Base-by-base conservation (phyloP, 345 rosid genomes). In the Syzygium grande region DNA sequence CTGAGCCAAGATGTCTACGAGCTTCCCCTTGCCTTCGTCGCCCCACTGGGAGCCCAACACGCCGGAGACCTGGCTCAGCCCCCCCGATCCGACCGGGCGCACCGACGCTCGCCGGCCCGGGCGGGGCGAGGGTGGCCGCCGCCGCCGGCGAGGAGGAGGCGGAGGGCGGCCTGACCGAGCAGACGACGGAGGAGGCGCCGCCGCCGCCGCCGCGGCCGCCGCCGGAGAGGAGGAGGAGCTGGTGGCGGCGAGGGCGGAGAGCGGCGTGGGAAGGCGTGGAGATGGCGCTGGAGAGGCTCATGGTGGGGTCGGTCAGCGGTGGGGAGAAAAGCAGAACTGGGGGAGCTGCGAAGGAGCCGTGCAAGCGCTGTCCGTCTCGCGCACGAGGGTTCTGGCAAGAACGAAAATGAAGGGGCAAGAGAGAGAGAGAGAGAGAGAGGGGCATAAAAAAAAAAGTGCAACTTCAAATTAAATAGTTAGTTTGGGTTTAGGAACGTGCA, bases 11-110 rank as follows among this genome's bases (percentile, higher is more conserved):
- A 98, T 95, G 88, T 96, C 99, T 77, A 98, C 99, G 88, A 98
- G 99, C 83, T 98, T 98, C 87, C 99, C 99, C 90, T 98, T 98
- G 23, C 99, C 99, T 87, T 98, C 99, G 87, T 98, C 99, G 5
- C 99, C 99, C 99, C 99, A 98, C 89, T 98, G 99, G 58, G 92
- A 91, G 52, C 99, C 99, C 59, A 98, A 88, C 27, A 98, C 99
- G 83, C 98, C 99, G 4, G 99, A 92, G 2, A 96, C 99, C 91
- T 96, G 99, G 88, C 98, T 94, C 87, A 98, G 93, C 7, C 97
- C 95, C 95, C 4, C 85, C 94, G 90, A 96, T 94, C 55, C 98
- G 94, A 87, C 59, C 85, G 3, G 89, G 85, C 4, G 93, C 87
- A 86, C 92, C 93, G 41, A 86, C 86, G 84, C 92, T 59, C 84